A percentile compares a stretch with the other conserved stretches of the same genome.
Conservation (phyloP, 1,284 basidiomycete genomes). For the Trametes hirsuta region DNA sequence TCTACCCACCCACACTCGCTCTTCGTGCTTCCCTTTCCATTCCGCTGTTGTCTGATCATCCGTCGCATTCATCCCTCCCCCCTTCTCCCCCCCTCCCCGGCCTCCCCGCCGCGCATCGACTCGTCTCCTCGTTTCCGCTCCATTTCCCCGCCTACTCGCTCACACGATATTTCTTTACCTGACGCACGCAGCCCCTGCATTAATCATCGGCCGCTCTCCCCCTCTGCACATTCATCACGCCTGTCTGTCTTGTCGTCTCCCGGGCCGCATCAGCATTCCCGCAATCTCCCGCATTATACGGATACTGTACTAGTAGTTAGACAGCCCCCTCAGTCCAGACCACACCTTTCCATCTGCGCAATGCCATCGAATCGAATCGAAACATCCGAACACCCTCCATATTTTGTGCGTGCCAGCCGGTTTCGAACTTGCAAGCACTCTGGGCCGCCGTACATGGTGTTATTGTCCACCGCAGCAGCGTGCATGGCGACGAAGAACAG, state of each 20-base stretch:
- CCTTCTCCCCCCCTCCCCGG: too few species aligned
- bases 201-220: conserved; percentile 10
- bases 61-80: neutral
- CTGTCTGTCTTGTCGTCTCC: neutral
- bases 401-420: neutral
- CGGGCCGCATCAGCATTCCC: neutral
- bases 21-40: neutral
- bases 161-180: conserved; percentile 8
- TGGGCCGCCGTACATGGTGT: too few species aligned
- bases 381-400: neutral
- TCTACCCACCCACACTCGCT: conserved; percentile 12
- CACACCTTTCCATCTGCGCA: neutral
- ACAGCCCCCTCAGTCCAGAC: too few species aligned
- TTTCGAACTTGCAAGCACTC: too few species aligned
- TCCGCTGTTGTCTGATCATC: conserved; percentile 5
- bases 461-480: too few species aligned
- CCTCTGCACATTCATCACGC: conserved; percentile 3
- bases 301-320: conserved; percentile 6
- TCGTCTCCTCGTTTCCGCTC: neutral
- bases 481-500: conserved; percentile 3
- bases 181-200: conserved; percentile 14
- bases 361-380: conserved; percentile 1
- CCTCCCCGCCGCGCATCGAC: neutral
- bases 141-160: neutral
- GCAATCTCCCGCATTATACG: neutral